Evolutionary conservation across 2,329 filamentous ascomycete genomes (phyloP).

Genomic region (Amauroascus verrucosus): DNA sequence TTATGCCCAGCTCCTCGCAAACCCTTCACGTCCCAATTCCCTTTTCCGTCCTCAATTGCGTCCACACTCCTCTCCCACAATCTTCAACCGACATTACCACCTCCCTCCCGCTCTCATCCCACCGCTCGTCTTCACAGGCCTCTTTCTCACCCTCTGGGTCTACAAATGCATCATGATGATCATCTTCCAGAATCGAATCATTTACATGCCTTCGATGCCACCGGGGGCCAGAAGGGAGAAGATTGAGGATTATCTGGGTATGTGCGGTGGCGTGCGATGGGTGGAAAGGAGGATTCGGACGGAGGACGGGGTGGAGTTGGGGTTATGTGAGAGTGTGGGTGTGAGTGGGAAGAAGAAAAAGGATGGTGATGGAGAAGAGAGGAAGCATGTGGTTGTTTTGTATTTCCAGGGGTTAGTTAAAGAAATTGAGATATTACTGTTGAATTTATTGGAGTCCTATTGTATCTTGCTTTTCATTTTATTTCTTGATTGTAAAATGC

Average conservation of each 20-base stretch:
- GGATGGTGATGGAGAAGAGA: background rate
- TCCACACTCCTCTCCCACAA: background rate
- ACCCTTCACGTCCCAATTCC: background rate
- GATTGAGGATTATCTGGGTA: constrained; percentile 51
- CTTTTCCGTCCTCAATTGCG: background rate
- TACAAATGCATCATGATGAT: constrained; percentile 64
- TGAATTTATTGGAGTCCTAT: background rate
- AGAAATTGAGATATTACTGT: background rate
- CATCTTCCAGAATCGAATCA: constrained; percentile 68
- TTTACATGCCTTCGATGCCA: constrained; percentile 68
- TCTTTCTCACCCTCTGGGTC: constrained; percentile 54
- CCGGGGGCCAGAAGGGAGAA: constrained; percentile 59
- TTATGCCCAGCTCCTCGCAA: background rate
- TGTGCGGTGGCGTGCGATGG: constrained; percentile 57
- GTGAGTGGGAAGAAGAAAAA: background rate
- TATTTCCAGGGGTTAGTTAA: constrained; percentile 40
- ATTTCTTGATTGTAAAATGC: too few relatives aligned
- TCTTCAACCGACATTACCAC: background rate
- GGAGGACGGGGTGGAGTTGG: constrained; percentile 55
- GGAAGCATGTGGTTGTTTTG: constrained; percentile 32
- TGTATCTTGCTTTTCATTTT: background rate
- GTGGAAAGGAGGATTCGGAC: constrained; percentile 51
- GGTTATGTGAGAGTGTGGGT: constrained; percentile 46
- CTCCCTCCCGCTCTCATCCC: constrained; percentile 48
- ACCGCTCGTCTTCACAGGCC: constrained; percentile 55